Percentiles rank a stretch among this genome's conserved stretches.
Evolutionary conservation across 257 asterid species (phyloP).

Genomic region (Nicotiana attenuata): DNA sequence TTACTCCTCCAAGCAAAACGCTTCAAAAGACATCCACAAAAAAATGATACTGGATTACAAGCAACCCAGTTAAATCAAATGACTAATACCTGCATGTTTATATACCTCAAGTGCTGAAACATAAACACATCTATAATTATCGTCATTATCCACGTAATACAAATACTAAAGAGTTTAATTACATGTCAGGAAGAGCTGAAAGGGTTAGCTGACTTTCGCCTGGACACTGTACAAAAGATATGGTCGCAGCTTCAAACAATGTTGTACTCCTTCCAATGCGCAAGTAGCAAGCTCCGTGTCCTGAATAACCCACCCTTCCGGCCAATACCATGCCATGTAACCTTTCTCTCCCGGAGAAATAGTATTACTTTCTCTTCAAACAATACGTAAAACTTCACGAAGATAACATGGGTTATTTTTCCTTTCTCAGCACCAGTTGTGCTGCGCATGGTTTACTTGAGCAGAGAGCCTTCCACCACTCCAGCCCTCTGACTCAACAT

Average conservation of each 20-base stretch:
- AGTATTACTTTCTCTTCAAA: slow-evolving; percentile 6
- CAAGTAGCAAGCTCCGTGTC: background rate
- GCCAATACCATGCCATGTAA: slow-evolving; percentile 27
- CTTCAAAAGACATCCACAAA: background rate
- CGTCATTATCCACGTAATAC: background rate
- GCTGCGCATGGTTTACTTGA: slow-evolving; percentile 25
- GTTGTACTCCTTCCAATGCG: background rate
- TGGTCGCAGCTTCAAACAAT: slow-evolving; percentile 20
- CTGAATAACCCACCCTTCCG: slow-evolving; percentile 21
- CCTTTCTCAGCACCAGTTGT: slow-evolving; percentile 36
- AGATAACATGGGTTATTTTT: slow-evolving; percentile 29
- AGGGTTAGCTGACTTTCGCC: slow-evolving; percentile 27
- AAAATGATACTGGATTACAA: background rate
- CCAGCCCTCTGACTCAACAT: slow-evolving; percentile 18
- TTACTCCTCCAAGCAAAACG: background rate
- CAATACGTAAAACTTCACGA: slow-evolving; percentile 18
- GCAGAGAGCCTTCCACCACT: slow-evolving; percentile 27
- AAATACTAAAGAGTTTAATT: slow-evolving; percentile 17
- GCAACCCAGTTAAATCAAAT: background rate
- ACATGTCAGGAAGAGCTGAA: slow-evolving; percentile 37
- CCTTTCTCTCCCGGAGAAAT: slow-evolving; percentile 20
- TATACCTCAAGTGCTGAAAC: background rate
- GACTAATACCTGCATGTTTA: background rate
- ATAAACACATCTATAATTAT: background rate
- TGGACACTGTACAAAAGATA: slow-evolving; percentile 24